A percentile compares a stretch with the other conserved stretches of the same genome.
Evolutionary conservation across 2,329 filamentous ascomycete genomes (phyloP).

Genomic region (Hymenoscyphus occultus): DNA sequence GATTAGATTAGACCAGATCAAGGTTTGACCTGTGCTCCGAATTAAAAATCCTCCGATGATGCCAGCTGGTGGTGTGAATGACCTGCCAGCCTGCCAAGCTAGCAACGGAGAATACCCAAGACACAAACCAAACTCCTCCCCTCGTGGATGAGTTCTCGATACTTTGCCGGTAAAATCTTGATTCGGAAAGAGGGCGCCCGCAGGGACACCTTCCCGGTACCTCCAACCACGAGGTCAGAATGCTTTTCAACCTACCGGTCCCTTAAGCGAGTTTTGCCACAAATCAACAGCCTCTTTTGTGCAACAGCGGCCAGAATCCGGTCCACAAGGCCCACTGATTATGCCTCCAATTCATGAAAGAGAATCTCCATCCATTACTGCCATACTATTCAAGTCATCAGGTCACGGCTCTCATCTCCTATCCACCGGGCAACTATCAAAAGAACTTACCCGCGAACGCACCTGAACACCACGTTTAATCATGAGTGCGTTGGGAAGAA

Average conservation of each 20-base stretch:
- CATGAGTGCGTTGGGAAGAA: not conserved
- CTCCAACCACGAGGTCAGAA: not conserved
- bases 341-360: not conserved
- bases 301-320: not conserved
- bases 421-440: not conserved
- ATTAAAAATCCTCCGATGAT: too few relatives aligned
- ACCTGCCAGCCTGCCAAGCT: too few relatives aligned
- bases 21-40: too few relatives aligned
- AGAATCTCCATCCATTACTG: not conserved
- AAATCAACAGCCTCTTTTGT: not conserved
- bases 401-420: not conserved
- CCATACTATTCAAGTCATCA: not conserved
- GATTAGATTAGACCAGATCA: not conserved
- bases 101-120: not conserved
- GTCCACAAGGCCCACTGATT: not conserved
- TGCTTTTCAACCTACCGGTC: not conserved
- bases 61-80: too few relatives aligned
- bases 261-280: not conserved
- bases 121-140: not conserved
- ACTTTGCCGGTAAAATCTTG: not conserved
- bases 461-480: not conserved
- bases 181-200: not conserved
- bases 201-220: not conserved
- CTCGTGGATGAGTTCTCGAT: not conserved
- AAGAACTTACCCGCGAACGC: not conserved